phyloP scores from a whole-genome alignment of 805 yeast genomes.

The Sungouiella thailandica region DNA sequence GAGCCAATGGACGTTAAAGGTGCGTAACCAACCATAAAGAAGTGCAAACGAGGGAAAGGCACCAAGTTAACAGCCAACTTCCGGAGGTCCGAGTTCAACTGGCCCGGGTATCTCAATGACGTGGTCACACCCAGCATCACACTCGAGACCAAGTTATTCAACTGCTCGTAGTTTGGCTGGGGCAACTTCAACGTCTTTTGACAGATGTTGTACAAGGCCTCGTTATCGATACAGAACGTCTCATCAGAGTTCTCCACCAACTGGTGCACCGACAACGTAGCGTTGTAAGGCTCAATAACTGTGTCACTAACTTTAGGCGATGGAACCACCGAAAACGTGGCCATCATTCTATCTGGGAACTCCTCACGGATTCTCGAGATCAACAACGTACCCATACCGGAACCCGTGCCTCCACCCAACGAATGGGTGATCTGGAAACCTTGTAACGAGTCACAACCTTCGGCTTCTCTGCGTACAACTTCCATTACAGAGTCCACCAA shows the following conservation, averaged over 20 bases:
- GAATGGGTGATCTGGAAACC: slow-evolving; percentile 80
- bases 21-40: slow-evolving; percentile 93
- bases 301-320: slow-evolving; percentile 90
- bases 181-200: slow-evolving; percentile 77
- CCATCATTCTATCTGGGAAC: slow-evolving; percentile 94
- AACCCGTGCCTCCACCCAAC: slow-evolving; percentile 83
- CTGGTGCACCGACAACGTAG: slow-evolving; percentile 86
- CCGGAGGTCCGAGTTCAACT: slow-evolving; percentile 86
- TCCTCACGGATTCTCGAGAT: slow-evolving; percentile 86
- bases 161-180: slow-evolving; percentile 73
- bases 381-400: slow-evolving; percentile 91
- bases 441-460: slow-evolving; percentile 86
- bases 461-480: slow-evolving; percentile 89
- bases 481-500: slow-evolving; percentile 86
- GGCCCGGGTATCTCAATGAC: slow-evolving; percentile 91
- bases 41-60: slow-evolving; percentile 93
- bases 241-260: slow-evolving; percentile 88
- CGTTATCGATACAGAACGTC: slow-evolving; percentile 93
- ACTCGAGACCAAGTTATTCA: slow-evolving; percentile 77
- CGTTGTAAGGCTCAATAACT: slow-evolving; percentile 93
- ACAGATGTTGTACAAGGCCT: slow-evolving; percentile 87
- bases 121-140: slow-evolving; percentile 97
- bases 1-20: slow-evolving; percentile 82
- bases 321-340: slow-evolving; percentile 90
- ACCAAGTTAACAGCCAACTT: slow-evolving; percentile 91